These are phyloP conservation scores for Pichia rugopelliculosa DNA, from an alignment of 805 yeast genomes.

Conservation along the genomic window DNA sequence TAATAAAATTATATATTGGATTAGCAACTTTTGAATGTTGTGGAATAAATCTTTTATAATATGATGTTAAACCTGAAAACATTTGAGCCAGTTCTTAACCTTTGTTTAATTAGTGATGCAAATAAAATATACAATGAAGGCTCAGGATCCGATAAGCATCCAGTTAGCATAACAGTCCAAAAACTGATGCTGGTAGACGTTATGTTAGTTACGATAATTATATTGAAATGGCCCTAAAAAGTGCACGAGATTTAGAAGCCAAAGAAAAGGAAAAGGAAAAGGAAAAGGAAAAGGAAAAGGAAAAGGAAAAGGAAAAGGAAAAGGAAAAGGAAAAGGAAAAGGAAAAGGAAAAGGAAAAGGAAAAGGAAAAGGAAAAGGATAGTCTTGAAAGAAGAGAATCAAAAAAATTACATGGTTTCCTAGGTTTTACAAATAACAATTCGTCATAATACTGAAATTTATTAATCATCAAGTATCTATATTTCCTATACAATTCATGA, in stretches of 20 bases:
- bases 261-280: slow-evolving; percentile 4
- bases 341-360: not conserved
- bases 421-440: slow-evolving; percentile 3
- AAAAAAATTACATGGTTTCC: slow-evolving; percentile 8
- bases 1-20: too few relatives aligned
- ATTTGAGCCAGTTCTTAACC: too few relatives aligned
- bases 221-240: slow-evolving; percentile 25
- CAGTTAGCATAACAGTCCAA: slow-evolving; percentile 87
- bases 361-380: not conserved
- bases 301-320: not conserved
- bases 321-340: not conserved
- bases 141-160: slow-evolving; percentile 79
- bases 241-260: slow-evolving; percentile 8
- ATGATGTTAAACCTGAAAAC: too few relatives aligned
- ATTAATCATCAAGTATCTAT: not conserved
- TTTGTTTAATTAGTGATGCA: slow-evolving; percentile 58
- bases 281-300: slow-evolving; percentile 2
- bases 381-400: slow-evolving; percentile 8
- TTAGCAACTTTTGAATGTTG: too few relatives aligned
- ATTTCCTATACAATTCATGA: slow-evolving; percentile 28
- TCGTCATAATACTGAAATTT: not conserved
- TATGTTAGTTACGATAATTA: slow-evolving; percentile 27
- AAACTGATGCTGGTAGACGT: slow-evolving; percentile 44
- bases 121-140: slow-evolving; percentile 72
- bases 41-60: too few relatives aligned